phyloP scores from a whole-genome alignment of 345 rosid genomes.

The Rhodamnia argentea region DNA sequence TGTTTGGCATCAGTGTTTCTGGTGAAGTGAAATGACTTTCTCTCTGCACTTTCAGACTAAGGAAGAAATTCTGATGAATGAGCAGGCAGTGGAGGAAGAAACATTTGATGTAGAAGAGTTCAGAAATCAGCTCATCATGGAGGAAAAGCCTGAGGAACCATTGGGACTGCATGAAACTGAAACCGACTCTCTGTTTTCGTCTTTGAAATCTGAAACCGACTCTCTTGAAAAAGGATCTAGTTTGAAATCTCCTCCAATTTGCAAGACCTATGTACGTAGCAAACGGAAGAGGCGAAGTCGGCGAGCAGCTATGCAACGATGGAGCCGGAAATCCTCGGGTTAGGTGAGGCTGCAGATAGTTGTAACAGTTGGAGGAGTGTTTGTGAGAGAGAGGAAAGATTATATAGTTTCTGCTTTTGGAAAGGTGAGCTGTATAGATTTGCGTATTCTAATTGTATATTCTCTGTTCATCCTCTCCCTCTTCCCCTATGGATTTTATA shows the following conservation, averaged over 20 bases:
- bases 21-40: background rate
- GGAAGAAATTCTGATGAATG: conserved; percentile 16
- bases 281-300: conserved; percentile 45
- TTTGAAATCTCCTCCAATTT: conserved; percentile 16
- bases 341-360: conserved; percentile 1
- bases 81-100: conserved; percentile 37
- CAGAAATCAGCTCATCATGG: conserved; percentile 5
- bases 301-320: conserved; percentile 21
- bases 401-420: background rate
- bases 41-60: conserved; percentile 10
- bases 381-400: background rate
- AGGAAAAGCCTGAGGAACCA: conserved; percentile 10
- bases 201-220: background rate
- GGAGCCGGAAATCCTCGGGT: conserved; percentile 29
- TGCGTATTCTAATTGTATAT: background rate
- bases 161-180: conserved; percentile 14
- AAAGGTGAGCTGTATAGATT: background rate
- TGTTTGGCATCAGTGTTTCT: background rate
- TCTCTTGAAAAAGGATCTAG: conserved; percentile 6
- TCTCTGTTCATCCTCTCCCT: background rate
- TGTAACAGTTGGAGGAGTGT: background rate
- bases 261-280: conserved; percentile 30
- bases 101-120: conserved; percentile 13
- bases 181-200: background rate
- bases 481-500: background rate